Evolutionary conservation across 176 grass and related monocot species (phyloP), one percentile per base, ranked within the genome.

Genomic region (Lolium multiflorum): DNA sequence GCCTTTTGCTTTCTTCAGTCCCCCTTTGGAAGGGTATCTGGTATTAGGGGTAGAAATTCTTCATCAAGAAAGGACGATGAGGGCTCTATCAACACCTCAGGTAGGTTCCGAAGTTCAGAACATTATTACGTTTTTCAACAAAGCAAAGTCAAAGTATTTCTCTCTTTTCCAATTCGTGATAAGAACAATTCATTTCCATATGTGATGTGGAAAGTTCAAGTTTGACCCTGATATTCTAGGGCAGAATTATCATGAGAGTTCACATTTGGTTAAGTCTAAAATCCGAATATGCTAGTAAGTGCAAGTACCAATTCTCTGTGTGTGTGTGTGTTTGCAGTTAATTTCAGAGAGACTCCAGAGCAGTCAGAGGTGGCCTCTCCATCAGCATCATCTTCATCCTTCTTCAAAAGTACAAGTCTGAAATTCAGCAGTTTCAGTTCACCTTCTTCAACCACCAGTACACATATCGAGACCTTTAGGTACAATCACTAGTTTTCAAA

Each of bases 361-460:
- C 13, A 37, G 74, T 91, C 75, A 39, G 4, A 35, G 14, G 18
- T 48, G 67, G 80, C 49, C 75, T 87, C 75, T 25, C 67, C 80
- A 0, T 80, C 81, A 41, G 35, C 81, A 31, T 84, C 89, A 76
- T 84, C 89, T 18, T 80, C 89, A 55, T 74, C 85, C 68, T 91
- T 87, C 75, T 91, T 91, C 85, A 93, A 74, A 85, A 89, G 67
- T 16, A 87, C 82, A 67, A 78, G 78, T 81, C 39, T 88, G 17
- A 84, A 84, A 60, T 84, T 87, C 17, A 35, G 85, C 4, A 15
- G 63, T 73, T 87, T 88, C 82, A 84, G 67, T 78, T 85, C 80
- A 26, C 74, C 81, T 51, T 41, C 85, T 78, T 49, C 87, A 77
- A 61, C 62, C 25, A 68, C 7, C 26, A 74, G 63, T 60, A 74